Evolutionary conservation across 1,284 basidiomycete genomes (phyloP).

Genomic region (Trichosporon ovoides): DNA sequence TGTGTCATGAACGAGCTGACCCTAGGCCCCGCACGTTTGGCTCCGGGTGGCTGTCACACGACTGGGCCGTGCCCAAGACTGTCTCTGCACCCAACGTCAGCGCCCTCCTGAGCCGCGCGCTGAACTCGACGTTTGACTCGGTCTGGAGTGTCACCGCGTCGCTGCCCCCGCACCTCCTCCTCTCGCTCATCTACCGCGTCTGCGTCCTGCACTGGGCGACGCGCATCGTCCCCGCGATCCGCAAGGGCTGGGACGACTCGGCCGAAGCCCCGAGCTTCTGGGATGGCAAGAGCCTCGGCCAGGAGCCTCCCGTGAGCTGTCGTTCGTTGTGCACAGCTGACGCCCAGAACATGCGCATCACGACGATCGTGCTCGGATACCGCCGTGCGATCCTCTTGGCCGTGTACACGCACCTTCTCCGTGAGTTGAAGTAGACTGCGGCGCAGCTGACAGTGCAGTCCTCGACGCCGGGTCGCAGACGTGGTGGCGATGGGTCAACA

Average conservation of each 20-base stretch:
- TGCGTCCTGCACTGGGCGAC: slow-evolving; percentile 79
- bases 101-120: slow-evolving; percentile 27
- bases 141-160: slow-evolving; percentile 31
- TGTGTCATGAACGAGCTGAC: neutral
- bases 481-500: slow-evolving; percentile 50
- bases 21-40: slow-evolving; percentile 41
- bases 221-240: slow-evolving; percentile 66
- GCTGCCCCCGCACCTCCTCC: slow-evolving; percentile 52
- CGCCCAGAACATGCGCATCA: slow-evolving; percentile 42
- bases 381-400: slow-evolving; percentile 48
- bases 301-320: slow-evolving; percentile 44
- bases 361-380: slow-evolving; percentile 47
- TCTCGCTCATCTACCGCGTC: slow-evolving; percentile 75
- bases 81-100: slow-evolving; percentile 19
- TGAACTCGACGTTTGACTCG: slow-evolving; percentile 30
- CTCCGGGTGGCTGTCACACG: slow-evolving; percentile 36
- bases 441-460: slow-evolving; percentile 24
- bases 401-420: slow-evolving; percentile 49
- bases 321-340: neutral
- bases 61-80: slow-evolving; percentile 20
- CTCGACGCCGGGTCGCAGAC: slow-evolving; percentile 48
- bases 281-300: slow-evolving; percentile 42
- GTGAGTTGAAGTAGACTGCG: slow-evolving; percentile 25
- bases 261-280: slow-evolving; percentile 34
- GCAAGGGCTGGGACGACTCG: slow-evolving; percentile 52